Evolutionary conservation across 192 early-diverging fungal genomes (phyloP).

Genomic region (Gamsiella multidivaricata): DNA sequence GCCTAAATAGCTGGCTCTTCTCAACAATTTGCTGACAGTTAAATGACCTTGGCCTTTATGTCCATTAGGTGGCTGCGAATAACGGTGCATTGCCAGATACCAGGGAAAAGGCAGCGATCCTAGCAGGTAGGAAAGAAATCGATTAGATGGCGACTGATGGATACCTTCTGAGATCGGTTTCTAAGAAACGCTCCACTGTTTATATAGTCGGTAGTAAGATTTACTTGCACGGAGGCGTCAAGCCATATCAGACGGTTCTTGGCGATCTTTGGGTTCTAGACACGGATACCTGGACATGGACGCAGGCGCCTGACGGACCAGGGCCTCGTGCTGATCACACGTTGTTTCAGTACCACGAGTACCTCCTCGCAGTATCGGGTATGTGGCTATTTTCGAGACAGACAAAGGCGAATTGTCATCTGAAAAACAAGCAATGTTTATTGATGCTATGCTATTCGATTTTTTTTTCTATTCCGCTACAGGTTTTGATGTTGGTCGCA

Average conservation of each 20-base stretch:
- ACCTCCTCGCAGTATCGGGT: conserved; percentile 43
- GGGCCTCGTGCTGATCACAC: conserved; percentile 47
- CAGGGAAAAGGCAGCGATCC: conserved; percentile 39
- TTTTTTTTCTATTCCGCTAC: not conserved
- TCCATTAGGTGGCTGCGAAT: conserved; percentile 11
- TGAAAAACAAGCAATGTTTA: too few relatives aligned
- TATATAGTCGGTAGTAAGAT: conserved; percentile 38
- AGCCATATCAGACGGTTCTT: conserved; percentile 43
- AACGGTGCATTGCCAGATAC: conserved; percentile 30
- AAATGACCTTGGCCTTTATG: not conserved
- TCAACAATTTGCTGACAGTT: not conserved
- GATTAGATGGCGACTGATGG: not conserved
- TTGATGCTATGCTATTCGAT: not conserved
- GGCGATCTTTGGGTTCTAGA: conserved; percentile 47
- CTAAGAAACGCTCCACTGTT: not conserved
- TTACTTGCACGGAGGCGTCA: conserved; percentile 48
- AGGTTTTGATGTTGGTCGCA: conserved; percentile 38
- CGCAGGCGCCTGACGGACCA: conserved; percentile 33
- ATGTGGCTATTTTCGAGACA: not conserved
- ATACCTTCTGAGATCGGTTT: not conserved
- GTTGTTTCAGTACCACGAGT: conserved; percentile 41
- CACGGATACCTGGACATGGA: conserved; percentile 44
- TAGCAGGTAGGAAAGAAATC: conserved; percentile 13
- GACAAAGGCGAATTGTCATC: too few relatives aligned
- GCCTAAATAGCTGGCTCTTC: too few relatives aligned